A percentile compares a stretch with the other conserved stretches of the same genome.
These are phyloP conservation scores for Zygosaccharomyces pseudobailii DNA, from an alignment of 1,139 yeast genomes.

Conservation along the genomic window DNA sequence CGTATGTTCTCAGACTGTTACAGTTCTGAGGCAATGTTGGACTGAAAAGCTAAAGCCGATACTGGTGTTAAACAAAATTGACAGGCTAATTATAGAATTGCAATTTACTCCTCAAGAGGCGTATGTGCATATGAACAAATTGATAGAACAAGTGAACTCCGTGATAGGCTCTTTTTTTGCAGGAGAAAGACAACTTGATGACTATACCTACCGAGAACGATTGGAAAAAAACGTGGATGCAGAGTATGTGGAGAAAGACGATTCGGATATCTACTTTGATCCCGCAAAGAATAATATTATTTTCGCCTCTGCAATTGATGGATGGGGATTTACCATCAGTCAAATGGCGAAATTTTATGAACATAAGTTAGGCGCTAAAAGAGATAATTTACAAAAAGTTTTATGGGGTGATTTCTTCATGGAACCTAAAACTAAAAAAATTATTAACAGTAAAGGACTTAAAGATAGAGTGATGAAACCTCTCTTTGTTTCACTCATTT, in stretches of 20 bases:
- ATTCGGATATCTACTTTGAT: conserved; percentile 78
- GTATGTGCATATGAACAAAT: conserved; percentile 66
- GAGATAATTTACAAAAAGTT: conserved; percentile 74
- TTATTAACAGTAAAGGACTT: conserved; percentile 53
- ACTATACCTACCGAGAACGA: conserved; percentile 73
- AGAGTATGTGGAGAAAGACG: conserved; percentile 70
- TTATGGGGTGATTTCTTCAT: conserved; percentile 93
- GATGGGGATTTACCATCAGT: conserved; percentile 93
- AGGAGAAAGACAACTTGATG: conserved; percentile 92
- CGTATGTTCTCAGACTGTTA: conserved; percentile 93
- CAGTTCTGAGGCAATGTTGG: conserved; percentile 95
- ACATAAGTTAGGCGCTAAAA: conserved; percentile 78
- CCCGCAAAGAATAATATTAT: conserved; percentile 90
- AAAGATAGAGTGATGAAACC: conserved; percentile 60
- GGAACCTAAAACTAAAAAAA: conserved; percentile 85
- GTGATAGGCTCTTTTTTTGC: conserved; percentile 91
- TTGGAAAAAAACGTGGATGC: conserved; percentile 45
- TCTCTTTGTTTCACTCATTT: conserved; percentile 76
- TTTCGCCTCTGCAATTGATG: conserved; percentile 92
- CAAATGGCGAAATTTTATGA: conserved; percentile 87
- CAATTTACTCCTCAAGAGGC: conserved; percentile 83
- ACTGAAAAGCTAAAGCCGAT: conserved; percentile 84
- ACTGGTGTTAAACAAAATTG: conserved; percentile 89
- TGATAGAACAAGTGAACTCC: conserved; percentile 90
- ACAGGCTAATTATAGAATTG: conserved; percentile 77